A percentile compares a stretch with the other conserved stretches of the same genome.
Evolutionary conservation across 2,329 filamentous ascomycete species (phyloP).

Genomic region (Fusarium palustre): DNA sequence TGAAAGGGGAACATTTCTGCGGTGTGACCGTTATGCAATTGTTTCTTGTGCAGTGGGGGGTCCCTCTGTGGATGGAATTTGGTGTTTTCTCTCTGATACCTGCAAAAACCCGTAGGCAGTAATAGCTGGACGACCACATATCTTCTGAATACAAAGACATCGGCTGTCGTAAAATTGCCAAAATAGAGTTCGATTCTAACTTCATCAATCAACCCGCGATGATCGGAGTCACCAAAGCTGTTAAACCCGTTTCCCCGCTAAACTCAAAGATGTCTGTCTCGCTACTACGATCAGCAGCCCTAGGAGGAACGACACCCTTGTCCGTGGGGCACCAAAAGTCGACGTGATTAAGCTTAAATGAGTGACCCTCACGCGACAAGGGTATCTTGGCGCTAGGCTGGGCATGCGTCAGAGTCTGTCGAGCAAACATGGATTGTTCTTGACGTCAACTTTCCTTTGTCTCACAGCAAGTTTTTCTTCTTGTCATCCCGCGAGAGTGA

Average conservation of each 20-base stretch:
- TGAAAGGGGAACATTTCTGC: neutral
- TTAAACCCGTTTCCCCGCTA: neutral
- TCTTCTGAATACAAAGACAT: neutral
- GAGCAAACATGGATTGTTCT: slow-evolving; percentile 7
- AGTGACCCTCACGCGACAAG: slow-evolving; percentile 21
- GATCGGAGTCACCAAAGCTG: neutral
- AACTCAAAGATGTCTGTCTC: neutral
- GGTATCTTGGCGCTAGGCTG: slow-evolving; percentile 32
- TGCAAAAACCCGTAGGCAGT: neutral
- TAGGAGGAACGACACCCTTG: neutral
- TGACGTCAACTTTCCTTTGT: slow-evolving; percentile 33
- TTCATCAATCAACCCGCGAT: neutral
- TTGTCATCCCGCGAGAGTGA: neutral
- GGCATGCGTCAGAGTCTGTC: slow-evolving; percentile 38
- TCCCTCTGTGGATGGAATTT: accelerated
- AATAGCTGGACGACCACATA: neutral
- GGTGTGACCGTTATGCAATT: neutral
- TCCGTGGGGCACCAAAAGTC: neutral
- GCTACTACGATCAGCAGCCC: neutral
- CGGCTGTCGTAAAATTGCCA: neutral
- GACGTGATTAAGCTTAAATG: slow-evolving; percentile 38
- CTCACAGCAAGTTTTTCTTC: slow-evolving; percentile 9
- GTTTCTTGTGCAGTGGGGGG: neutral
- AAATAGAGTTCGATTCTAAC: neutral
- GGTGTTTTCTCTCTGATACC: neutral